Evolutionary conservation across 192 early-diverging fungal species (phyloP), one percentile per base, ranked within the genome.

Genomic region (Umbelopsis sp.): DNA sequence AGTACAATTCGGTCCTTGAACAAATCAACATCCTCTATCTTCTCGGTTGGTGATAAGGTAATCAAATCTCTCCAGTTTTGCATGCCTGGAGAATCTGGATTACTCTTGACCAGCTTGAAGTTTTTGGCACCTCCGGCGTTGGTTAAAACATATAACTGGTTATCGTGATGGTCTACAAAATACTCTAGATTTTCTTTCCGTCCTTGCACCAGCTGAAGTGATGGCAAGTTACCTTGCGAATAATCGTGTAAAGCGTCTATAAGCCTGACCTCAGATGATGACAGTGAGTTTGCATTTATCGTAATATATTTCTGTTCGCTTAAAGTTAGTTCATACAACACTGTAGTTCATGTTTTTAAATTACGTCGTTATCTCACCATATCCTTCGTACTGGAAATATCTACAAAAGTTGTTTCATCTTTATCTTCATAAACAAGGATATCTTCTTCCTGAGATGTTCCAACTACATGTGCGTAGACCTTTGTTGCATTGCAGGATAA

Each of bases 1-100:
- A 87, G 74, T 1, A 84, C 77, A 54, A 80, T 80, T 50, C 78
- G 74, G 44, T 85, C 77, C 80, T 86, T 62, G 62, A 93, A 92
- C 32, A 93, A 82, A 69, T 93, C 92, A 1, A 93, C 88, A 66
- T 92, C 92, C 65, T 93, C 90, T 43, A 93, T 91, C 25, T 82
- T 85, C 68, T 92, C 90, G 16, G 81, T 84, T 2, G 82, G 74
- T 47, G 82, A 82, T 32, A 90, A 78, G 1, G 74, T 74, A 72
- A 92, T 80, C 41, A 91, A 54, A 41, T 89, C 86, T 7, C 74
- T 76, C 92, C 92, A 93, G 22, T 82, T 45, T 4, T 74, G 71
- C 1, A 81, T 81, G 8, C 68, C 29, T 1, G 82, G 79, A 17
- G 70, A 52, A 4, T 56, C 70, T 1, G 84, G 83, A 7, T 77